phyloP scores from a whole-genome alignment of 2,329 filamentous ascomycete species.

The Metarhizium guizhouense region DNA sequence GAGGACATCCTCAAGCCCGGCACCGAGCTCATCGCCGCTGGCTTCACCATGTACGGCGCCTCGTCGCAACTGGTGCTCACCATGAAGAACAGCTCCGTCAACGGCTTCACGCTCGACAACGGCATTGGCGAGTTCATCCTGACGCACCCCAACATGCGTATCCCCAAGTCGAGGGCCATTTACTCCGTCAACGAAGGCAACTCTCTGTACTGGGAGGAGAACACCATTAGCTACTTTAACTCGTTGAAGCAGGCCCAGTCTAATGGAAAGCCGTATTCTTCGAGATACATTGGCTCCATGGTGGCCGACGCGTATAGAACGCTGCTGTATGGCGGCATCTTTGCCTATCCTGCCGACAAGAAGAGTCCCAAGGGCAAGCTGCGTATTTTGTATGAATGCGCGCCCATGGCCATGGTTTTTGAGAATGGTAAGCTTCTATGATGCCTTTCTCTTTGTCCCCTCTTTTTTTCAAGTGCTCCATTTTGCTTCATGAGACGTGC shows the following conservation, averaged over 20 bases:
- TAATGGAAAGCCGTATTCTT: conserved; percentile 80
- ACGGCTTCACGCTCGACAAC: conserved; percentile 96
- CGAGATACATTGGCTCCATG: conserved; percentile 96
- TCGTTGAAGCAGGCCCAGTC: conserved; percentile 72
- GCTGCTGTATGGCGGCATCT: conserved; percentile 89
- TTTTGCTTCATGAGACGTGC: conserved; percentile 1
- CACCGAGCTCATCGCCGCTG: conserved; percentile 82
- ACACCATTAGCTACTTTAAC: conserved; percentile 80
- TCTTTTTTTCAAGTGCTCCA: too few relatives aligned
- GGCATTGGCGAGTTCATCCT: conserved; percentile 98
- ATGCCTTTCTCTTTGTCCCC: neutral
- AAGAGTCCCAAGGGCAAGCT: conserved; percentile 99
- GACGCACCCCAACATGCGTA: conserved; percentile 87
- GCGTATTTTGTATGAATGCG: conserved; percentile 94
- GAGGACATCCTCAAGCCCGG: conserved; percentile 86
- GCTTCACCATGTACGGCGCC: conserved; percentile 99
- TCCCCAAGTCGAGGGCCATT: conserved; percentile 73
- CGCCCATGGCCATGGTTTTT: conserved; percentile 95
- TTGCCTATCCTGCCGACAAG: conserved; percentile 94
- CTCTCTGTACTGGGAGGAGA: conserved; percentile 89
- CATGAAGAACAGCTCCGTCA: conserved; percentile 85
- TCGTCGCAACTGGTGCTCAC: conserved; percentile 94
- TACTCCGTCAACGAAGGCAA: conserved; percentile 99
- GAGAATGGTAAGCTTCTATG: conserved; percentile 72
- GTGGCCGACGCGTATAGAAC: conserved; percentile 97